Evolutionary conservation across 192 early-diverging fungal genomes (phyloP), one percentile per base, ranked within the genome.

Genomic region (Obelidium mucronatum): DNA sequence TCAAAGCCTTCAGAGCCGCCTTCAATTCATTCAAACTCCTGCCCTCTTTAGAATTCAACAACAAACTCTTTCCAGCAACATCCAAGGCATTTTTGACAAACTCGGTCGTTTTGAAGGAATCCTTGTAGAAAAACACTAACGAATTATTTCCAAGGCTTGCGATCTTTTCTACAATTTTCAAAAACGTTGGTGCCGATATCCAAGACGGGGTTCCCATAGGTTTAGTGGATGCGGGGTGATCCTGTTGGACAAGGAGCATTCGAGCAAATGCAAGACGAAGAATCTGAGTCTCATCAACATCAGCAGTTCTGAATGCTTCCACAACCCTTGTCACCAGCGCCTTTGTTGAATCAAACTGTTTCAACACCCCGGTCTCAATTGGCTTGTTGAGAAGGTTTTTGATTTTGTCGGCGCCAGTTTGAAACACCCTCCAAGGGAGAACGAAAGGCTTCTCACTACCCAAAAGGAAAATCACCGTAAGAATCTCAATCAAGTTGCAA

Each of bases 191-290:
- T 37, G 24, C 70, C 2, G 28, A 35, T 28, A 72, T 11, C 70
- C 70, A 72, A 15, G 34, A 35, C 31, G 70, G 70, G n/a, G 35
- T 55, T n/a, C 70, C 70, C 31, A 37, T 26, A n/a, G n/a, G n/a
- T 48, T 19, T 48, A 13, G 55, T 24, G 5, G 24, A 4, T 35
- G 39, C 26, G 36, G 22, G 54, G 8, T 35, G 22, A 35, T 54
- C 35, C n/a, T 72, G 55, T 44, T 72, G 70, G 15, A 8, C 59
- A 13, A 72, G 35, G 1, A 72, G 31, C 52, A 72, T 55, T 11
- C 17, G n/a, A 22, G 15, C 22, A 36, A 31, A 58, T 35, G 54
- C n/a, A 5, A 72, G 55, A 11, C 70, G 70, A 15, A 72, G 53
- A 1, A 72, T 2, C 6, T 37, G 24, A 2, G 17, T 58, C 35